These are phyloP conservation scores for Aschersonia sp. DNA, from an alignment of 2,329 filamentous ascomycete species.

Conservation along the genomic window DNA sequence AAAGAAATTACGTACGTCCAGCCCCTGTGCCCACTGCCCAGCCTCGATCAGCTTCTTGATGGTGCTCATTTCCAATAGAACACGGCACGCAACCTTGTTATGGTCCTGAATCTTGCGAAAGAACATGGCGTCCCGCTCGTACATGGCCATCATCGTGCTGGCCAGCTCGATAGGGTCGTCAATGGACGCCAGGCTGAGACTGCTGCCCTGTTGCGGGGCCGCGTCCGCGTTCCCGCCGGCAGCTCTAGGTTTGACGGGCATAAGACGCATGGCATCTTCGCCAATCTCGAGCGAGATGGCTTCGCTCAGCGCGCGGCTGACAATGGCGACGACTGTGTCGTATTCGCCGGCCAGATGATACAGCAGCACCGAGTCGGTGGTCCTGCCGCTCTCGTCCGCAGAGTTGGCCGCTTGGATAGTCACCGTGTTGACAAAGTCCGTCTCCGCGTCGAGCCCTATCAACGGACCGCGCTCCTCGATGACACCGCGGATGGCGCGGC, in stretches of 20 bases:
- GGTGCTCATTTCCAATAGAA: constrained; percentile 45
- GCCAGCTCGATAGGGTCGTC: constrained; percentile 47
- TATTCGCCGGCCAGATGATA: constrained; percentile 94
- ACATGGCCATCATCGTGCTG: constrained; percentile 47
- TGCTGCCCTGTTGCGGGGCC: constrained; percentile 30
- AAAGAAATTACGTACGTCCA: constrained; percentile 35
- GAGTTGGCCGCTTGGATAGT: constrained; percentile 84
- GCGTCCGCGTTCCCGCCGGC: constrained; percentile 8
- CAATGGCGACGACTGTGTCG: constrained; percentile 79
- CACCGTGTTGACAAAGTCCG: constrained; percentile 81
- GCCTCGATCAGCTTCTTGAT: constrained; percentile 43
- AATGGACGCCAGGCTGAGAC: constrained; percentile 44
- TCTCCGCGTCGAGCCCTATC: constrained; percentile 65
- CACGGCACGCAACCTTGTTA: constrained; percentile 40
- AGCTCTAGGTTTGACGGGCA: constrained; percentile 62
- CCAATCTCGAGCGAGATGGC: constrained; percentile 77
- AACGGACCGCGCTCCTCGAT: constrained; percentile 76
- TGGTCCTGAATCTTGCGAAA: constrained; percentile 40
- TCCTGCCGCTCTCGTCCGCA: constrained; percentile 86
- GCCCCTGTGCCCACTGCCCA: constrained; percentile 39
- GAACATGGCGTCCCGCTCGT: constrained; percentile 46
- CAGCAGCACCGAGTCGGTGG: constrained; percentile 83
- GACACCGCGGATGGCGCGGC: constrained; percentile 68
- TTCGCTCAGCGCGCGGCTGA: constrained; percentile 82
- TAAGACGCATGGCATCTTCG: constrained; percentile 61